phyloP scores from a whole-genome alignment of 306 rosid species.

The Crotalaria pallida region DNA sequence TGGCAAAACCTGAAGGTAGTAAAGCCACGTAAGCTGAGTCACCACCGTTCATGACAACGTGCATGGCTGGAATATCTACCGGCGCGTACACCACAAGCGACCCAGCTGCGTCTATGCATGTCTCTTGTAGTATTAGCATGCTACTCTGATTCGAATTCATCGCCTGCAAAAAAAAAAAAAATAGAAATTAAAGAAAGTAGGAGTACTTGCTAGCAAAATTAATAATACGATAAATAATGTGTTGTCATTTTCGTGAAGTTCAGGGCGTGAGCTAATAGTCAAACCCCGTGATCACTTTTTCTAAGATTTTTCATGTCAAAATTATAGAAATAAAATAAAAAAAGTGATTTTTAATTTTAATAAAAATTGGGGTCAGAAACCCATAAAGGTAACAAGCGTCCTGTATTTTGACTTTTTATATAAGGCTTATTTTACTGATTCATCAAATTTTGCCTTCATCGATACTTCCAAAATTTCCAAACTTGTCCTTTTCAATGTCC shows the following conservation, averaged over 20 bases:
- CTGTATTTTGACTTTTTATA: slow-evolving; percentile 49
- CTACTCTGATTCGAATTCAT: slow-evolving; percentile 85
- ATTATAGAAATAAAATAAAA: background rate
- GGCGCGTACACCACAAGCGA: slow-evolving; percentile 98
- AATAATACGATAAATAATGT: background rate
- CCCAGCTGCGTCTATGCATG: slow-evolving; percentile 83
- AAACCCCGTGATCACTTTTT: slow-evolving; percentile 19
- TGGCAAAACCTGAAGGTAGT: slow-evolving; percentile 77
- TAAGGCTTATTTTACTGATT: slow-evolving; percentile 21
- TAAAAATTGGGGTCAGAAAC: slow-evolving; percentile 20
- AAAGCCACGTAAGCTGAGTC: slow-evolving; percentile 94
- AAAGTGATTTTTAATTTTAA: background rate
- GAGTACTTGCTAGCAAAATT: too few species aligned
- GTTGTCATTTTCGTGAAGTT: slow-evolving; percentile 18
- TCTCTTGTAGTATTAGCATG: slow-evolving; percentile 91
- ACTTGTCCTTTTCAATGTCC: slow-evolving; percentile 29
- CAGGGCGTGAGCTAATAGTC: slow-evolving; percentile 22
- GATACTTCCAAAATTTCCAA: slow-evolving; percentile 52
- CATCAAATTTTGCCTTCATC: slow-evolving; percentile 38
- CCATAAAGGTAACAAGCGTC: slow-evolving; percentile 34
- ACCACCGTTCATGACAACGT: slow-evolving; percentile 92
- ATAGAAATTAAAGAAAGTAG: background rate
- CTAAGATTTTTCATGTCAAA: background rate
- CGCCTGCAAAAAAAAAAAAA: slow-evolving; percentile 37
- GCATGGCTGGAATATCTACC: slow-evolving; percentile 98